Evolutionary conservation across 2,329 filamentous ascomycete genomes (phyloP).

Genomic region (Venturia effusa): DNA sequence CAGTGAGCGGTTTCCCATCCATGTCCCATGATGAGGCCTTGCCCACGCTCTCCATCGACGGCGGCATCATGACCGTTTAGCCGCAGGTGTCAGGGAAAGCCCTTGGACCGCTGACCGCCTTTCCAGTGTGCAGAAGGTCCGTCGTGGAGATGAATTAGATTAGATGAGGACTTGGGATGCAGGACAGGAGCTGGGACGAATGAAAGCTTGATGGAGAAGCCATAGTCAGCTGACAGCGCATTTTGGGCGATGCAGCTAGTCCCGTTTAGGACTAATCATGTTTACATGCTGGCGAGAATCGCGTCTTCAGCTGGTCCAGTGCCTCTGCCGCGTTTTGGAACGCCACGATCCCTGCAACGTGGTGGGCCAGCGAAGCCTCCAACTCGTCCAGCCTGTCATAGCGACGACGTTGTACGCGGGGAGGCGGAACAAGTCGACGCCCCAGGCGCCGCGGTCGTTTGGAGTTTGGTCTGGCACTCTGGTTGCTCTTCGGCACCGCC

Average conservation of each 20-base stretch:
- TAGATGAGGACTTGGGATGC: not conserved
- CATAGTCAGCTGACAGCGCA: not conserved
- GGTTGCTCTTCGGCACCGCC: no score
- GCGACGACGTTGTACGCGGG: not conserved
- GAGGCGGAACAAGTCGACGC: not conserved
- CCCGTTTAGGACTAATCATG: not conserved
- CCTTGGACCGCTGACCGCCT: not conserved
- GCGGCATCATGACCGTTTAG: not conserved
- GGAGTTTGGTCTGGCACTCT: no score
- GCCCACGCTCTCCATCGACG: not conserved
- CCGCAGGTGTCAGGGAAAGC: not conserved
- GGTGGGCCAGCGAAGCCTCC: not conserved
- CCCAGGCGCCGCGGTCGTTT: not conserved
- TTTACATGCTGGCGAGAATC: not conserved
- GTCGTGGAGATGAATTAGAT: not conserved
- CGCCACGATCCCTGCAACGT: not conserved
- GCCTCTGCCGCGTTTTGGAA: not conserved
- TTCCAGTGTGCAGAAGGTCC: not conserved
- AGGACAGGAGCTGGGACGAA: not conserved
- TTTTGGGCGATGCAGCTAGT: not conserved
- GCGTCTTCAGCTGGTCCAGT: constrained; percentile 1
- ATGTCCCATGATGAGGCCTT: not conserved
- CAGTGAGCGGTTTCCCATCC: not conserved
- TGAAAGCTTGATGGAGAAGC: not conserved
- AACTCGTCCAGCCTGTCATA: not conserved